phyloP scores from a whole-genome alignment of 1,284 basidiomycete genomes.

The Sporisorium iseilematis-ciliati region DNA sequence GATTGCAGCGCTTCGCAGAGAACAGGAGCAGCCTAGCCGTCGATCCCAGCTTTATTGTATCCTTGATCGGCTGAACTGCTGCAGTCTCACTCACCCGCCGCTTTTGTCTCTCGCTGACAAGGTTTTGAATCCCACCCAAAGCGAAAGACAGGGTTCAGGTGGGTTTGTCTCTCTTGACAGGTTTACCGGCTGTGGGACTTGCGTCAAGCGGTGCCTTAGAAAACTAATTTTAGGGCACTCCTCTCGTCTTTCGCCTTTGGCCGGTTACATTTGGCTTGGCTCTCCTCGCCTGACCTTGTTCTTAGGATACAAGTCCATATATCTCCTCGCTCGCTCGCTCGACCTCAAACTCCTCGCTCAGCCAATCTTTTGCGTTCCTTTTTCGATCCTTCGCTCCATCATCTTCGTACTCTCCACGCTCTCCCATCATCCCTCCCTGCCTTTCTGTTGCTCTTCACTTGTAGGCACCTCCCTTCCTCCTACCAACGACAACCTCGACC shows the following conservation, averaged over 20 bases:
- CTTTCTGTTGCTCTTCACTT: not conserved
- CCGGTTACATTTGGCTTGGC: not conserved
- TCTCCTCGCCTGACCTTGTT: conserved; percentile 4
- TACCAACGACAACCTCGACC: not conserved
- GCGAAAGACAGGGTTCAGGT: not conserved
- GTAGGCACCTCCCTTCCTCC: not conserved
- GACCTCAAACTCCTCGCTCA: not conserved
- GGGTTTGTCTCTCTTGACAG: not conserved
- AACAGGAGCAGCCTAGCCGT: too few relatives aligned
- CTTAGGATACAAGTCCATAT: conserved; percentile 9
- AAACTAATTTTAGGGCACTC: conserved; percentile 30
- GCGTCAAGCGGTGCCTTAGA: conserved; percentile 12
- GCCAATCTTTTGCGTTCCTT: not conserved
- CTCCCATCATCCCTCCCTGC: not conserved
- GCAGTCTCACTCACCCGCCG: too few relatives aligned
- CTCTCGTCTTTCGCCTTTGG: conserved; percentile 8
- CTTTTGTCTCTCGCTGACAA: too few relatives aligned
- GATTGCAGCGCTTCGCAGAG: too few relatives aligned
- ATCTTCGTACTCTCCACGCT: not conserved
- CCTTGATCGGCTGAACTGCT: too few relatives aligned
- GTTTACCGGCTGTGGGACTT: conserved; percentile 4
- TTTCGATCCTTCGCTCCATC: conserved; percentile 6
- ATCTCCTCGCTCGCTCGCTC: conserved; percentile 7
- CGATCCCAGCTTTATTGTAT: too few relatives aligned
- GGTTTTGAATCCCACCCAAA: not conserved